Evolutionary conservation across 345 rosid genomes (phyloP), one percentile per base, ranked within the genome.

Genomic region (Leavenworthia alabamica): DNA sequence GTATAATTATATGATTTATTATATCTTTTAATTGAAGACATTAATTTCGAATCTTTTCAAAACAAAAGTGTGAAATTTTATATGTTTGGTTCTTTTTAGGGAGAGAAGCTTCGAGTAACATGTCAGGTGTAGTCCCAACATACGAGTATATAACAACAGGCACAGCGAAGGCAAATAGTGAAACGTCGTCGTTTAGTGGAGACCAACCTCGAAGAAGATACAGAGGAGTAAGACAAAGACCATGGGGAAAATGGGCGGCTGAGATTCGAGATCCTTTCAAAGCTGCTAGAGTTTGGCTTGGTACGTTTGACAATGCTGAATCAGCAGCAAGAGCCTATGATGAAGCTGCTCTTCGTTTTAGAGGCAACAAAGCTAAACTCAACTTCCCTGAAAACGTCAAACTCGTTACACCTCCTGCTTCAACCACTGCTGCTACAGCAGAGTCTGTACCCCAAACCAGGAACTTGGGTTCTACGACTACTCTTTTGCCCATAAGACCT

Each of bases 211-310:
- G 78, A 26, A 79, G 96, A 49, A 83, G 74, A 70, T 90, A 88
- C 62, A 76, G 97, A 35, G 97, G 97, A 70, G 94, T 90, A 47
- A 81, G 97, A 62, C 94, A 82, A 61, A 74, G 97, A 66, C 95
- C 97, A 1, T 90, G 97, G 97, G 95, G 95, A 0, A 90, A 90
- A 51, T 90, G 97, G 97, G 97, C 97, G 1, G 97, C 97, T 2
- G 97, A 90, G 73, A 90, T 90, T 36, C 67, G 97, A 53, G 97
- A 90, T 58, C 97, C 97, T 0, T 68, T 90, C 64, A 90, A 81
- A 63, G 97, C 97, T 0, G 83, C 91, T 46, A 76, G 97, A 60
- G 97, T 90, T 40, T 90, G 97, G 97, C 61, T 90, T 1, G 97
- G 97, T 26, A 90, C 97, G 15, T 90, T 90, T 17, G 90, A 88